Evolutionary conservation across 2,329 filamentous ascomycete species (phyloP).

Genomic region (Dissoconium aciculare): DNA sequence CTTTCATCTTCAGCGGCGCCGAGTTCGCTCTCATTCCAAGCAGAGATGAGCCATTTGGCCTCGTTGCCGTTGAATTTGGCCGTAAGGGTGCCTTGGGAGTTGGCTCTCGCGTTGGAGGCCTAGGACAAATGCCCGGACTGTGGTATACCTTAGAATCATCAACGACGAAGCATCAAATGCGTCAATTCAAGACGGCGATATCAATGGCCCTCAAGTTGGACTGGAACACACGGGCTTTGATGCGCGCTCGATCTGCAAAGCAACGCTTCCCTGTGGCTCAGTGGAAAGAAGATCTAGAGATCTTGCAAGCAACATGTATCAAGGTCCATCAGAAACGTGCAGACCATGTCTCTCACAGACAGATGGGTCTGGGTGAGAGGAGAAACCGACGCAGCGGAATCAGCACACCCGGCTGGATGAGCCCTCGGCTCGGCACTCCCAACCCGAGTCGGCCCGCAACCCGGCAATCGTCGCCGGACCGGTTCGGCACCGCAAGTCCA

Average conservation of each 20-base stretch:
- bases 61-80: conserved; percentile 55
- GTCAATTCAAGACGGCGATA: conserved; percentile 51
- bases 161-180: conserved; percentile 46
- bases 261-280: conserved; percentile 53
- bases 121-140: conserved; percentile 58
- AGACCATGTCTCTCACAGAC: conserved; percentile 24
- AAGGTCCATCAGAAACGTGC: conserved; percentile 38
- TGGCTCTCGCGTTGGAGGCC: conserved; percentile 49
- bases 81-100: conserved; percentile 53
- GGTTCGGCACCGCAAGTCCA: conserved; percentile 16
- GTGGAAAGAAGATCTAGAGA: conserved; percentile 51
- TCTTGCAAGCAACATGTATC: conserved; percentile 46
- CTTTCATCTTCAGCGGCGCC: conserved; percentile 51
- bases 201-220: conserved; percentile 45
- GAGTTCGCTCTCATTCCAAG: conserved; percentile 55
- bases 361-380: conserved; percentile 20
- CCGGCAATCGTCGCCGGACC: conserved; percentile 20
- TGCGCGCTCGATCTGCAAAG: conserved; percentile 50
- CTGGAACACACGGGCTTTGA: conserved; percentile 40
- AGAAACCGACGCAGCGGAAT: conserved; percentile 20
- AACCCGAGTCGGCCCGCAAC: conserved; percentile 18
- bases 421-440: conserved; percentile 27
- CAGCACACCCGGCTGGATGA: conserved; percentile 26
- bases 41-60: conserved; percentile 53
- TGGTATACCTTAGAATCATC: conserved; percentile 56